Evolutionary conservation across 2,329 filamentous ascomycete genomes (phyloP), one percentile per base, ranked within the genome.

Genomic region (Macroventuria anomochaeta): DNA sequence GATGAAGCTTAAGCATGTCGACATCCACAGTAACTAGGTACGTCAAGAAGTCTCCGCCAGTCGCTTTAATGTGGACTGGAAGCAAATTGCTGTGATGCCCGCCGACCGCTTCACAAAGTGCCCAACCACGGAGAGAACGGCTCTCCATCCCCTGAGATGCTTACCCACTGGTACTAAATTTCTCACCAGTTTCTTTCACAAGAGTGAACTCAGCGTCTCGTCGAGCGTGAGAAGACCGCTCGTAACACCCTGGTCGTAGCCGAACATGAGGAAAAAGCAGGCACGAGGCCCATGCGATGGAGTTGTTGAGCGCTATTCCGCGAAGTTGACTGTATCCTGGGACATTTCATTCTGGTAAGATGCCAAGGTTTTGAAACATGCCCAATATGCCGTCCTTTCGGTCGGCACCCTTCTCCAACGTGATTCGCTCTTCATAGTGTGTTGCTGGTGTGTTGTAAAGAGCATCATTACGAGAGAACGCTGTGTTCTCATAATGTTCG

Each of bases 221-320:
- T 81, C 75, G 67, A 91, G 81, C 5, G 87, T 89, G 47, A 92
- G 77, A 57, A 93, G 85, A 18, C 65, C 60, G 7, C 53, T 87
- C 79, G 89, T 89, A 12, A 90, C 87, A 65, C 88, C 88, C 49
- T 75, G 61, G 65, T 90, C 88, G 85, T 82, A 83, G 33, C 81
- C 81, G 55, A 83, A 80, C 64, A 70, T 69, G 17, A 68, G 59
- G 31, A 71, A 69, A 12, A 64, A 66, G n/a, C 7, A 70, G 54
- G n/a, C 64, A 61, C 4, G 60, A 59, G 11, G 47, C 53, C 58
- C 55, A 61, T 11, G 60, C 50, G 23, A 63, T 59, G 31, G 55
- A 33, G n/a, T 46, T 59, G 38, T 62, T 62, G 17, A 62, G 46
- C 5, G 46, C 53, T 21, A 49, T 57, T 20, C 60, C 58, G 15